Percentiles rank a stretch among this genome's conserved stretches.
Evolutionary conservation across 139 green algal genomes (phyloP).

Genomic region (Chlamydomonas eustigma): DNA sequence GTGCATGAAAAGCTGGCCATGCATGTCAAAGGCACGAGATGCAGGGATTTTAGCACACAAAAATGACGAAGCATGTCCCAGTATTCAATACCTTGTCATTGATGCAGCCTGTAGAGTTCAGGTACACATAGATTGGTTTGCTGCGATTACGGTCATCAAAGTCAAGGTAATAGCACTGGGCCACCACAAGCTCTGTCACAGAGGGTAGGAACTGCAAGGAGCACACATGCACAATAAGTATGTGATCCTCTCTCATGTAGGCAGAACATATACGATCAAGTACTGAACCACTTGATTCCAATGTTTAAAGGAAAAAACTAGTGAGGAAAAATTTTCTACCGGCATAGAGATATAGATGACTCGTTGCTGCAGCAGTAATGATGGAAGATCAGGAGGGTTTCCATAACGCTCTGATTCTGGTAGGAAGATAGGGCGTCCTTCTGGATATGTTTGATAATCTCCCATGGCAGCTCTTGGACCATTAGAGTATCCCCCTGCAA

Average conservation of each 20-base stretch:
- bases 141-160: conserved; percentile 68
- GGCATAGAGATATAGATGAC: conserved; percentile 88
- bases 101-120: conserved; percentile 78
- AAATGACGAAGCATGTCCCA: background rate
- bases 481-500: background rate
- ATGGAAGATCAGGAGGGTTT: conserved; percentile 74
- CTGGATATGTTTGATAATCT: conserved; percentile 49
- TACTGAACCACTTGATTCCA: background rate
- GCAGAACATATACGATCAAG: background rate
- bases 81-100: conserved; percentile 40
- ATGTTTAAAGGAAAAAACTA: background rate
- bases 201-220: conserved; percentile 61
- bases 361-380: conserved; percentile 74
- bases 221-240: background rate
- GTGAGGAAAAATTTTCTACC: conserved; percentile 22
- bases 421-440: conserved; percentile 53
- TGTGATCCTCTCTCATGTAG: background rate
- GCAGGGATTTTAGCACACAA: conserved; percentile 7
- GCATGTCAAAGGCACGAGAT: background rate
- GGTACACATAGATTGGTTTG: conserved; percentile 85
- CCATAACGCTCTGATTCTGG: conserved; percentile 57
- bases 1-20: too few species aligned
- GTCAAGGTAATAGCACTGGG: conserved; percentile 79
- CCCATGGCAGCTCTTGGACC: conserved; percentile 35
- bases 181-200: conserved; percentile 84